Conservation (phyloP, 345 rosid species). For the Barbarea vulgaris region DNA sequence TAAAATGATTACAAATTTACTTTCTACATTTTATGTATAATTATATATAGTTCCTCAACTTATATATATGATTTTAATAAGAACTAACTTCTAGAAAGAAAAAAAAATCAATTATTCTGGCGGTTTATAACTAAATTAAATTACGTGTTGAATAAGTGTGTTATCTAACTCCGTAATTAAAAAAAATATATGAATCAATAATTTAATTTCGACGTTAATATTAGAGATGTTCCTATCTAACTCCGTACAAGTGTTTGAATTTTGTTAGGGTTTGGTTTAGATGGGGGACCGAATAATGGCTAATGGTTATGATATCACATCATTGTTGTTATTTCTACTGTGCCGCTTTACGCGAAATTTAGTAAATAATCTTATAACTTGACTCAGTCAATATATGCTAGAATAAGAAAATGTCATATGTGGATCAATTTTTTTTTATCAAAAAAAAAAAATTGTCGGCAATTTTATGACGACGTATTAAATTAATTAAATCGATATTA, state of each 20-base stretch:
- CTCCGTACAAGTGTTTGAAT: constrained; percentile 27
- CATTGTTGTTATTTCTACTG: constrained; percentile 37
- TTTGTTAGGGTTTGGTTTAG: constrained; percentile 39
- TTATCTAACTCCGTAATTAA: background rate
- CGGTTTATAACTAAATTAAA: background rate
- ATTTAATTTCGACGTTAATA: background rate
- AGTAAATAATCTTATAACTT: constrained; percentile 25
- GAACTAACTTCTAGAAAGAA: background rate
- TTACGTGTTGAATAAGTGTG: too few relatives aligned
- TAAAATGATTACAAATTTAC: background rate
- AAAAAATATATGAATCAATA: background rate
- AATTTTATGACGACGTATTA: constrained; percentile 1
- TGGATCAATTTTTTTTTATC: too few relatives aligned
- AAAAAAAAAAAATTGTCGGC: constrained; percentile 22
- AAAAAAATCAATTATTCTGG: background rate
- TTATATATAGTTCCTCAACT: background rate
- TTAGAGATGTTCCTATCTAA: constrained; percentile 14
- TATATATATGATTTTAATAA: background rate
- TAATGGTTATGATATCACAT: constrained; percentile 46
- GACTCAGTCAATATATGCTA: constrained; percentile 29
- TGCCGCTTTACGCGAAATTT: constrained; percentile 30
- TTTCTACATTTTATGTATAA: too few relatives aligned
- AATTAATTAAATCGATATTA: background rate
- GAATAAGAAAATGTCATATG: constrained; percentile 17
- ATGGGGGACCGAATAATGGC: constrained; percentile 61